Base-by-base conservation (phyloP, 2,329 filamentous ascomycete species). In the Westerdykella aurantiaca region DNA sequence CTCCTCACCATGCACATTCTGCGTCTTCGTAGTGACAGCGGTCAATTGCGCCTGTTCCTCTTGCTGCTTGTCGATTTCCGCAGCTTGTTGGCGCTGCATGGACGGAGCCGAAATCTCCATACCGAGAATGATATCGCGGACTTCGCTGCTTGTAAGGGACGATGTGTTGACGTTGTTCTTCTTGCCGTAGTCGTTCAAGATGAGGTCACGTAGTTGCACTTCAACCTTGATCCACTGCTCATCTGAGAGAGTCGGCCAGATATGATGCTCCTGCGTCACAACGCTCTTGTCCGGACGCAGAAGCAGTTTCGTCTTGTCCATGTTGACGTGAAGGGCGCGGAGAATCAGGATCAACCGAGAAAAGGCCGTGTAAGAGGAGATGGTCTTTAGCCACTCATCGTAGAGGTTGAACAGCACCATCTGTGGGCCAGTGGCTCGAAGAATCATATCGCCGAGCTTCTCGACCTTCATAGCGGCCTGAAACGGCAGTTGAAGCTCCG, bases 141-240 rank as follows among this genome's bases (percentile, higher is more conserved):
- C 93, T 80, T 98, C 93, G 59, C 87, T 95, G 64, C 83, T 95
- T 1, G 93, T 98, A 70, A 98, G 77, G 67, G 89, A 95, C 13
- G 94, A 94, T 11, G 93, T 91, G 59, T 98, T 98, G 74, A 98
- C 93, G 57, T 97, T 98, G 76, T 98, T 98, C 80, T 98, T 98
- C 80, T 97, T 98, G 64, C 93, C 93, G 65, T 98, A 98, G 66
- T 98, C 93, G 56, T 97, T 96, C 55, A 98, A 67, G 59, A 98
- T 98, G 53, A 98, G 74, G 74, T 98, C 93, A 67, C 93, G 85
- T 34, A 98, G 75, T 64, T 95, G 88, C 37, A 89, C 89, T 76
- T 98, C 93, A n/a, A 98, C 88, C 80, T 96, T 96, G 71, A 98
- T 93, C 93, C 93, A 98, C 51, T 95, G 90, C 58, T 98, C 93